A percentile compares a stretch with the other conserved stretches of the same genome.
Conservation (phyloP, 305 asterid species). For the Petunia hybrid region DNA sequence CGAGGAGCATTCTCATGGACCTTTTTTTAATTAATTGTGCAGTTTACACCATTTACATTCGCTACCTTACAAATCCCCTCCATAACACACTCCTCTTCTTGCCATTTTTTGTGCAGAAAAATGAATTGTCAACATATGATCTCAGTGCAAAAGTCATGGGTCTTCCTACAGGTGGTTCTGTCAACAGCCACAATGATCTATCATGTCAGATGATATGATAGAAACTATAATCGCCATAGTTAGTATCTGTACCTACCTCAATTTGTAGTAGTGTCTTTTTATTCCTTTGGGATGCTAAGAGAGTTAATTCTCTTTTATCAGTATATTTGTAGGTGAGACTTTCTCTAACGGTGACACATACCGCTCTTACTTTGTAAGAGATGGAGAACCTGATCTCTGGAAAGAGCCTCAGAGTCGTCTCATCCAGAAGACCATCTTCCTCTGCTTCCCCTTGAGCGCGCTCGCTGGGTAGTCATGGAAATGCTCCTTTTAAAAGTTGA, state of each 20-base stretch:
- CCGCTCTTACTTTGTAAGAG: neutral
- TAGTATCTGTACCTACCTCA: neutral
- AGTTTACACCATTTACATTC: neutral
- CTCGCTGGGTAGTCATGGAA: neutral
- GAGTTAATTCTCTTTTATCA: neutral
- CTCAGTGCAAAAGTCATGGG: constrained; percentile 45
- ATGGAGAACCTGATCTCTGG: neutral
- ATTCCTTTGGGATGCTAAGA: neutral
- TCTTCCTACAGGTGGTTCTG: constrained; percentile 47
- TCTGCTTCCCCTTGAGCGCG: neutral
- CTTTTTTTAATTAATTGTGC: neutral
- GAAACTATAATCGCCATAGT: constrained; percentile 1
- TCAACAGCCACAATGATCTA: constrained; percentile 46
- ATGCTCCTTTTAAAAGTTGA: neutral
- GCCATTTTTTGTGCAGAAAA: constrained; percentile 58
- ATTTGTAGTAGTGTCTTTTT: neutral
- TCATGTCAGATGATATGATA: constrained; percentile 39
- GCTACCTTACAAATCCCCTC: neutral
- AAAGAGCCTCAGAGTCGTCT: neutral
- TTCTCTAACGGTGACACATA: neutral
- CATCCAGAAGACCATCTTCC: constrained; percentile 12
- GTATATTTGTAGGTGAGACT: neutral
- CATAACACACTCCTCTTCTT: neutral
- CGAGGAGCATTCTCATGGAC: neutral
- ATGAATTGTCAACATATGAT: constrained; percentile 66